These are phyloP conservation scores for Tylopilus cervinicoccineus DNA, from an alignment of 768 basidiomycete species.

Conservation along the genomic window DNA sequence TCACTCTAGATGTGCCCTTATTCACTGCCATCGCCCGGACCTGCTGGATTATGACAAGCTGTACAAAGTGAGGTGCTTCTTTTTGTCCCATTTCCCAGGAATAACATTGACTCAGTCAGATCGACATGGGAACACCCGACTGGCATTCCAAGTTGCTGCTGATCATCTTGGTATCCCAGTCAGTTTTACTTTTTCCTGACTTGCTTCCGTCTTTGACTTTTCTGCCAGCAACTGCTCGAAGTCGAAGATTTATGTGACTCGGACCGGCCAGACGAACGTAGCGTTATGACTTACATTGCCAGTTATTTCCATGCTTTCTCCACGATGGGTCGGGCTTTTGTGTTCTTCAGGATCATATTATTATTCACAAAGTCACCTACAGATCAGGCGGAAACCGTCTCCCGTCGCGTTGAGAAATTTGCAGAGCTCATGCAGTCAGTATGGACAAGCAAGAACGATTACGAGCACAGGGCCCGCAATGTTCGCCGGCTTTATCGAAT, in stretches of 20 bases:
- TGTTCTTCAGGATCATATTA: background rate
- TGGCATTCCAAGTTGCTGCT: slow-evolving; percentile 87
- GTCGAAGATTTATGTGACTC: slow-evolving; percentile 93
- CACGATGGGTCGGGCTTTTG: slow-evolving; percentile 72
- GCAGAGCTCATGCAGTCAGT: slow-evolving; percentile 93
- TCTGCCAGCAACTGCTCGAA: slow-evolving; percentile 82
- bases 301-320: slow-evolving; percentile 98
- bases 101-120: slow-evolving; percentile 48
- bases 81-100: background rate
- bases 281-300: slow-evolving; percentile 97
- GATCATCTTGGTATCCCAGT: slow-evolving; percentile 90
- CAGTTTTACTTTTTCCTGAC: slow-evolving; percentile 25
- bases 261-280: slow-evolving; percentile 87
- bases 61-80: slow-evolving; percentile 57
- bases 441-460: slow-evolving; percentile 86
- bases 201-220: slow-evolving; percentile 1
- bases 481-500: slow-evolving; percentile 37
- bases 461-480: slow-evolving; percentile 77
- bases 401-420: slow-evolving; percentile 91
- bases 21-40: slow-evolving; percentile 97
- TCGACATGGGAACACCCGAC: slow-evolving; percentile 74
- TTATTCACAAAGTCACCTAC: slow-evolving; percentile 2
- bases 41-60: slow-evolving; percentile 84
- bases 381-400: slow-evolving; percentile 96
- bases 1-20: slow-evolving; percentile 82